Percentiles rank a stretch among this genome's conserved stretches.
phyloP scores from a whole-genome alignment of 2,329 filamentous ascomycete genomes.

The Colletotrichum salicis region DNA sequence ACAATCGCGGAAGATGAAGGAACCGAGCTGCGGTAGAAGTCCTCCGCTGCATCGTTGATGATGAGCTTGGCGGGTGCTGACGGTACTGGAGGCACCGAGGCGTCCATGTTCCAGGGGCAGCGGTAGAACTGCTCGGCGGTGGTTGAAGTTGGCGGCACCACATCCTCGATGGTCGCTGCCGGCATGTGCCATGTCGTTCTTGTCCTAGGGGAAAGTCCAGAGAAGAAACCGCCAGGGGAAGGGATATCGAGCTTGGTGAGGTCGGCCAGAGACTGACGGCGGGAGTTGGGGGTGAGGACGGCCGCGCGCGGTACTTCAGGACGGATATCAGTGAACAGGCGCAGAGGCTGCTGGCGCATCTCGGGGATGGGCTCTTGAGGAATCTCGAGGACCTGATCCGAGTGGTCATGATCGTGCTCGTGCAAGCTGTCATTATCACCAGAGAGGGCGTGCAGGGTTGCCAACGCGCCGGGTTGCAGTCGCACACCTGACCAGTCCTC shows the following conservation, averaged over 20 bases:
- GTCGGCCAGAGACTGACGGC: slow-evolving; percentile 72
- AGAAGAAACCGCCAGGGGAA: slow-evolving; percentile 92
- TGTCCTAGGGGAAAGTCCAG: slow-evolving; percentile 78
- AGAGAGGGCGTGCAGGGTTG: slow-evolving; percentile 80
- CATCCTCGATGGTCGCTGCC: slow-evolving; percentile 61
- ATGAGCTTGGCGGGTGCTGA: slow-evolving; percentile 36
- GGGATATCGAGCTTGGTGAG: slow-evolving; percentile 88
- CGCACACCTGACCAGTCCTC: slow-evolving; percentile 77
- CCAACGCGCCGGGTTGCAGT: slow-evolving; percentile 83
- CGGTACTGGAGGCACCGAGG: slow-evolving; percentile 48
- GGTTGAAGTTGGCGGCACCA: slow-evolving; percentile 80
- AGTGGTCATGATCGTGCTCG: slow-evolving; percentile 71
- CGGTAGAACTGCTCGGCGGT: slow-evolving; percentile 94
- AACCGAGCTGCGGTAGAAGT: slow-evolving; percentile 52
- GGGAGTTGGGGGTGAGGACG: slow-evolving; percentile 52
- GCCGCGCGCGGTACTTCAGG: slow-evolving; percentile 42
- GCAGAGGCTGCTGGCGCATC: slow-evolving; percentile 64
- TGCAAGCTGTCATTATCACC: slow-evolving; percentile 60
- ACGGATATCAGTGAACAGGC: slow-evolving; percentile 57
- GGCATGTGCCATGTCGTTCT: slow-evolving; percentile 84
- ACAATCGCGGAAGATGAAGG: slow-evolving; percentile 55
- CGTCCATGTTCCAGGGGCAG: slow-evolving; percentile 74
- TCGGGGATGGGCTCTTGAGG: slow-evolving; percentile 56
- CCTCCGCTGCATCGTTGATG: slow-evolving; percentile 50
- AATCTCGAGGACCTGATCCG: slow-evolving; percentile 61